These are phyloP conservation scores for Phialophora tarda DNA, from an alignment of 2,329 filamentous ascomycete species.

Conservation along the genomic window DNA sequence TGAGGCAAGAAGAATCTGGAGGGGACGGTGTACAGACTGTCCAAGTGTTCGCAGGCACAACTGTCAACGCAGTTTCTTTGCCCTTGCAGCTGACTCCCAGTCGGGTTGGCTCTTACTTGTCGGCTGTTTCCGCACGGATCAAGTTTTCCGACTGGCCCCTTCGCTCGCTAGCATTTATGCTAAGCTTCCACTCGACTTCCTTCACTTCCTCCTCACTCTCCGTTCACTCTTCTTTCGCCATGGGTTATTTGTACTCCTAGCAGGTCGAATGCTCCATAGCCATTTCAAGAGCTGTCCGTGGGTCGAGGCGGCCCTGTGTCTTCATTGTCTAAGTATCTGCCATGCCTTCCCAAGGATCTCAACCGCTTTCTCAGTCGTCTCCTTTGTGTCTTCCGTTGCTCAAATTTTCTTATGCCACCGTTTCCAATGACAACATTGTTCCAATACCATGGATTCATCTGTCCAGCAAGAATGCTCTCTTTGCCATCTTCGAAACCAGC, in stretches of 20 bases:
- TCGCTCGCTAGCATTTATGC: neutral
- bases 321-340: constrained; percentile 13
- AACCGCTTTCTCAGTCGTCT: constrained; percentile 48
- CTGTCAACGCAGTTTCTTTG: constrained; percentile 4
- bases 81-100: constrained; percentile 8
- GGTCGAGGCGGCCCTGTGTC: neutral
- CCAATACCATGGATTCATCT: constrained; percentile 54
- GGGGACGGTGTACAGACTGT: neutral
- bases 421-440: constrained; percentile 45
- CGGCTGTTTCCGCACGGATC: constrained; percentile 18
- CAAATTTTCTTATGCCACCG: constrained; percentile 55
- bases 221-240: constrained; percentile 1
- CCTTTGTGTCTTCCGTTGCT: constrained; percentile 50
- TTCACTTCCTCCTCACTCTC: constrained; percentile 1
- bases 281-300: neutral
- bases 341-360: constrained; percentile 55
- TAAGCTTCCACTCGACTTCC: neutral
- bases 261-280: neutral
- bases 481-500: constrained; percentile 46
- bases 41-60: neutral
- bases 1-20: neutral
- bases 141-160: constrained; percentile 14
- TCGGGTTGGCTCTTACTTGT: constrained; percentile 2
- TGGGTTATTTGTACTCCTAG: neutral
- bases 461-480: constrained; percentile 46